Evolutionary conservation across 257 asterid species (phyloP), one percentile per base, ranked within the genome.

Genomic region (Ballota nigra): DNA sequence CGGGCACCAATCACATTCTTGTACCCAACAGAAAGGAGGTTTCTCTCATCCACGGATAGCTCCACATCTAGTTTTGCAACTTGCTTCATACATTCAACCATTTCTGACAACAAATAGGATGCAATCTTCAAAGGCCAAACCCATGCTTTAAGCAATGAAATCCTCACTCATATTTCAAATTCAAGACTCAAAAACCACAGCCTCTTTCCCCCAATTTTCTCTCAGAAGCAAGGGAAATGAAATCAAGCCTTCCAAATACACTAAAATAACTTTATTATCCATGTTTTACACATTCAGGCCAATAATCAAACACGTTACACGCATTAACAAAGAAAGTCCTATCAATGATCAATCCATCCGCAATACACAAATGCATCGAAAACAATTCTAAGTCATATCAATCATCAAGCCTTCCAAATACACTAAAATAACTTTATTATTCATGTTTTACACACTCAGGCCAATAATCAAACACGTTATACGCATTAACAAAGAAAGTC

Each of bases 1-100:
- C 98, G 85, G 2, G 98, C 98, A 29, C 98, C 98, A n/a, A 92
- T 92, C 40, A 92, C 98, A 55, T 92, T 92, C 84, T 90, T 92
- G 90, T 92, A 92, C 36, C 98, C 98, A 22, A 92, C 98, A 1
- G 98, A 92, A n/a, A 92, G 89, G 60, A 92, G 88, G 85, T 90
- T 92, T 81, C 98, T 84, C 69, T 92, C 98, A 41, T 92, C 98
- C 33, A 88, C 95, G 3, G 98, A 76, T 61, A 92, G 86, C 85
- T 92, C 97, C 67, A 87, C 97, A 19, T 84, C 92, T 66, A 88
- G 92, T 70, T 83, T 86, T 53, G 98, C 97, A 12, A 90, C 89
- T 70, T 79, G 71, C 52, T 92, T 90, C 98, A 92, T 92, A 74
- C 86, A 68, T 78, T 92, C 98, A 68, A 90, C 97, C 98, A 90